Percentiles rank a stretch among this genome's conserved stretches.
phyloP scores from a whole-genome alignment of 1,284 basidiomycete species.

The Phylloporus sp. region DNA sequence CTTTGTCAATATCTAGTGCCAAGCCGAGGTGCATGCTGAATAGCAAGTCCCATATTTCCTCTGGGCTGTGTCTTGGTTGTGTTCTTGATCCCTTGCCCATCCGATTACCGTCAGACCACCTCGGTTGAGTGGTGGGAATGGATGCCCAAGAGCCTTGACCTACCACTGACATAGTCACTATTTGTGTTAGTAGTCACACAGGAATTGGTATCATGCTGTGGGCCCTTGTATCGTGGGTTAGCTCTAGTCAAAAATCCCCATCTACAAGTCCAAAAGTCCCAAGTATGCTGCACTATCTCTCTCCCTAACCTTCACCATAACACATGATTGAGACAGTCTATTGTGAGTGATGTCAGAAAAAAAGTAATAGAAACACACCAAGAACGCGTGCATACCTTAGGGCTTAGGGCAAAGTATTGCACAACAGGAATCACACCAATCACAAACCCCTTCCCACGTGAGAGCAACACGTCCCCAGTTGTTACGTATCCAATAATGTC shows the following conservation, averaged over 20 bases:
- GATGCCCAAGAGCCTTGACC: no score
- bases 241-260: no score
- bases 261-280: slow-evolving; percentile 38
- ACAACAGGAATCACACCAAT: slow-evolving; percentile 70
- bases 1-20: not conserved
- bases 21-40: not conserved
- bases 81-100: not conserved
- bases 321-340: slow-evolving; percentile 24
- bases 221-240: no score
- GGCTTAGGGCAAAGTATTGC: slow-evolving; percentile 56
- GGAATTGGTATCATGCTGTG: no score
- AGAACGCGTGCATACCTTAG: slow-evolving; percentile 45
- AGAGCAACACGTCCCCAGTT: slow-evolving; percentile 79
- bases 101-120: not conserved
- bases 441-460: slow-evolving; percentile 73
- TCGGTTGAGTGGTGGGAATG: not conserved
- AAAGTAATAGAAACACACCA: not conserved
- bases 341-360: not conserved
- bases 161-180: no score
- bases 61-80: not conserved
- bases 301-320: slow-evolving; percentile 54
- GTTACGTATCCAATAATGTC: slow-evolving; percentile 79
- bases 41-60: not conserved
- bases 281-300: slow-evolving; percentile 48
- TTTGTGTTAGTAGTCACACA: no score